Evolutionary conservation across 2,329 filamentous ascomycete species (phyloP).

Genomic region (Ascochyta rabiei): DNA sequence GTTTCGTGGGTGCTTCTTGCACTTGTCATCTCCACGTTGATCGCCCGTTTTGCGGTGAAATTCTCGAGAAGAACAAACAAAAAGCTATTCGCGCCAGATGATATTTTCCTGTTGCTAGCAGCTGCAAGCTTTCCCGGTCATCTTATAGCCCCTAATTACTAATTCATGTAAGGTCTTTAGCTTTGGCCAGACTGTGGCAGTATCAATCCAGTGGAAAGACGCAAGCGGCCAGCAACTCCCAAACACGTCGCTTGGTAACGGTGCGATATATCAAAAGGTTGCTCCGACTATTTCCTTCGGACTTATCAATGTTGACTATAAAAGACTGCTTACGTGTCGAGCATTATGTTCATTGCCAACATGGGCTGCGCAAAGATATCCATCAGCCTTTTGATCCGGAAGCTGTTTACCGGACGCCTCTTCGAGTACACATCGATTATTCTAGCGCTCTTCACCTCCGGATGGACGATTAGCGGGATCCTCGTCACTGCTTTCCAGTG

Average conservation of each 20-base stretch:
- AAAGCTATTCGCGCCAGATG: constrained; percentile 26
- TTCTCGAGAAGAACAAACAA: constrained; percentile 26
- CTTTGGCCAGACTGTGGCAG: constrained; percentile 34
- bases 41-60: constrained; percentile 36
- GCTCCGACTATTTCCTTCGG: background rate
- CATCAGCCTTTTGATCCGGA: constrained; percentile 28
- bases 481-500: constrained; percentile 37
- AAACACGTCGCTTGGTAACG: background rate
- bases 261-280: constrained; percentile 32
- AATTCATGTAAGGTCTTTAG: constrained; percentile 30
- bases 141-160: background rate
- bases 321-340: constrained; percentile 33
- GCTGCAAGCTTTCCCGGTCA: constrained; percentile 18
- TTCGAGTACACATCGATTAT: constrained; percentile 24
- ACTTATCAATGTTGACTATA: constrained; percentile 1
- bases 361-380: constrained; percentile 39
- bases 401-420: constrained; percentile 26
- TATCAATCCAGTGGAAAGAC: constrained; percentile 33
- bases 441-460: constrained; percentile 26
- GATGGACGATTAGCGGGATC: constrained; percentile 35
- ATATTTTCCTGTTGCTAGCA: constrained; percentile 35
- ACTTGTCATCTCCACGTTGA: constrained; percentile 26
- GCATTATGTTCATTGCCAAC: constrained; percentile 39
- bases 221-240: constrained; percentile 24
- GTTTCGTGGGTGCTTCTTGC: constrained; percentile 39